phyloP scores from a whole-genome alignment of 2,329 filamentous ascomycete species.

The Periglandula ipomoeae region DNA sequence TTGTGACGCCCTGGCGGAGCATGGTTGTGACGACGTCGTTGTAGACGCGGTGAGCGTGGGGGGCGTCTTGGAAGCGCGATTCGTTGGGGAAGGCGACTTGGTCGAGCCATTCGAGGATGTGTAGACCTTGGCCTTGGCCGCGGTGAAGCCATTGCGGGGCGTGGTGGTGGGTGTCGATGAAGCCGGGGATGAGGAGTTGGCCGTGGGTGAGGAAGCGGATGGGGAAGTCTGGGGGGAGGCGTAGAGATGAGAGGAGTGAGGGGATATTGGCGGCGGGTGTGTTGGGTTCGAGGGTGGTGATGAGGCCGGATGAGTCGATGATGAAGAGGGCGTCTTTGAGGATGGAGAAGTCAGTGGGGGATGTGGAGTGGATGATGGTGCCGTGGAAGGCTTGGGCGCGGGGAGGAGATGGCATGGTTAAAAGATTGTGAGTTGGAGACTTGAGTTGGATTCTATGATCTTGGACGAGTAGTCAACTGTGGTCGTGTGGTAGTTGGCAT shows the following conservation, averaged over 20 bases:
- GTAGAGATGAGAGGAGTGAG: slow-evolving; percentile 9
- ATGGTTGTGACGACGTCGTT: slow-evolving; percentile 44
- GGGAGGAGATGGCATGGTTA: background rate
- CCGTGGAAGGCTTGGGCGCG: slow-evolving; percentile 26
- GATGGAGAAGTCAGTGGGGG: slow-evolving; percentile 24
- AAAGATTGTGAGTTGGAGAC: background rate
- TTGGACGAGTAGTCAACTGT: too few species aligned
- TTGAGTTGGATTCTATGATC: too few species aligned
- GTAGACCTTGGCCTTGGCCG: slow-evolving; percentile 39
- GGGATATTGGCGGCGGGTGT: slow-evolving; percentile 10
- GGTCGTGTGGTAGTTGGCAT: too few species aligned
- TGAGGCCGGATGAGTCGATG: slow-evolving; percentile 15
- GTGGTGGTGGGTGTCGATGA: slow-evolving; percentile 61
- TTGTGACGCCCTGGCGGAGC: slow-evolving; percentile 53
- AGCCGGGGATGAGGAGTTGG: slow-evolving; percentile 49
- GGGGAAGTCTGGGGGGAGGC: background rate
- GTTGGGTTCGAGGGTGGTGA: slow-evolving; percentile 15
- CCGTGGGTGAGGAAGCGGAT: slow-evolving; percentile 23
- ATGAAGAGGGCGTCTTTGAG: slow-evolving; percentile 28
- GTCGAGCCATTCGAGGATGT: slow-evolving; percentile 54
- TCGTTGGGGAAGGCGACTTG: slow-evolving; percentile 57
- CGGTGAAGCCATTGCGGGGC: slow-evolving; percentile 48
- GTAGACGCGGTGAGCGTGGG: slow-evolving; percentile 45
- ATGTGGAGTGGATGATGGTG: slow-evolving; percentile 31
- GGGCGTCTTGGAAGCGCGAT: slow-evolving; percentile 45